A percentile compares a stretch with the other conserved stretches of the same genome.
Conservation (phyloP, 1,284 basidiomycete species). For the Rhodotorula glutinis region DNA sequence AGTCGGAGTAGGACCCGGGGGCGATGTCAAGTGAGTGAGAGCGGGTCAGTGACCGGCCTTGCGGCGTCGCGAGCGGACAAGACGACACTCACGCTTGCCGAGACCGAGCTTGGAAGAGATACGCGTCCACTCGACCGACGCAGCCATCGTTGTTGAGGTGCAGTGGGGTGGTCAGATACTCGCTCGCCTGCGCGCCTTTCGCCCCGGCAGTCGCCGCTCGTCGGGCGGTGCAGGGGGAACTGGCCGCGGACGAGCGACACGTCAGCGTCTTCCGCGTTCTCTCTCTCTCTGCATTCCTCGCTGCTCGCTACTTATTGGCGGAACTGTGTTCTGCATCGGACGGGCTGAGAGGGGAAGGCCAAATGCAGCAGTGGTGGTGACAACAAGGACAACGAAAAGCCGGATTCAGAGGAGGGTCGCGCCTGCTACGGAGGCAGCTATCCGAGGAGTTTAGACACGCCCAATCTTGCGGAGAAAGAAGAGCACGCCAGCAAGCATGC, state of each 20-base stretch:
- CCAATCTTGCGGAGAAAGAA: constrained; percentile 30
- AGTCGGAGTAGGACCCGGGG: background rate
- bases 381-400: background rate
- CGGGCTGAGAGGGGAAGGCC: no score
- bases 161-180: no score
- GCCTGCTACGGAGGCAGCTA: background rate
- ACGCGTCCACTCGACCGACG: constrained; percentile 70
- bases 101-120: constrained; percentile 86
- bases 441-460: constrained; percentile 7
- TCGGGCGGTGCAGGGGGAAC: background rate
- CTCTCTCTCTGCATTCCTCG: background rate
- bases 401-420: background rate
- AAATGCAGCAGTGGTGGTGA: background rate
- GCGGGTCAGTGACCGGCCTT: background rate
- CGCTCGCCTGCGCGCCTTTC: background rate
- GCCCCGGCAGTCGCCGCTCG: background rate
- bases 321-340: background rate
- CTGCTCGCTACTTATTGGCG: background rate
- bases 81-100: constrained; percentile 66
- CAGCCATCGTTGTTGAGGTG: constrained; percentile 9
- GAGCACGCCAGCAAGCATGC: constrained; percentile 19
- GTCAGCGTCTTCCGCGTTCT: no score
- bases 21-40: background rate
- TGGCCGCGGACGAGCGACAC: background rate
- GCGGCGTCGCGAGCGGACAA: background rate